Base-by-base conservation (phyloP, 441 rosid species). In the Flueggea neowawraea region DNA sequence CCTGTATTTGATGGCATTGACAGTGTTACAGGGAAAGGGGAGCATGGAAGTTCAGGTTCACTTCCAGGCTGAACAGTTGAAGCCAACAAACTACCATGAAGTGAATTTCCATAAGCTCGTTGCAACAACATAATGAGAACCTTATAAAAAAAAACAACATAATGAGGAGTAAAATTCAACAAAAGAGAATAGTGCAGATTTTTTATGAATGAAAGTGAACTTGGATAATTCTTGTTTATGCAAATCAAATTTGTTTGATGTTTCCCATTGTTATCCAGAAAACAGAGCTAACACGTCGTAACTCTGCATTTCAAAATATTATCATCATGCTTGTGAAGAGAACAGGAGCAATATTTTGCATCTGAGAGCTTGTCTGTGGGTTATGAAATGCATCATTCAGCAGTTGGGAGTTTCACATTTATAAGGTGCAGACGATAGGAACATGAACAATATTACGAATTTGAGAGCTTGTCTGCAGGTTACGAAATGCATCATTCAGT, bases 261-360 rank as follows among this genome's bases (percentile, higher is more conserved):
- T 4, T 10, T 47, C 1, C n/a, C n/a, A 14, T 47, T 10, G 14
- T 47, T 47, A 47, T 10, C 50, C 12, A 47, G 7, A 47, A 47
- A 47, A 47, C n/a, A 47, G 4, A 43, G 1, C n/a, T 47, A 47
- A 4, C 50, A 47, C n/a, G 0, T 4, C n/a, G 0, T 3, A 60
- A 39, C 47, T 10, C 28, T n/a, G 58, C n/a, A 43, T 54, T 22
- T 16, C 44, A 44, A 52, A 2, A 47, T 12, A 52, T 9, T 85
- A 95, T 98, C 99, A 86, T 86, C 67, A 86, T 88, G 75, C 75
- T 86, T 52, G 98, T 76, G 73, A 95, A 87, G 44, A 82, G 81
- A 65, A 80, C 75, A 47, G 83, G 80, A 65, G 81, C 74, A 63
- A 84, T 86, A 77, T 85, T 88, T 75, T 83, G 96, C 78, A 82